Evolutionary conservation across 352 stramenopile species (phyloP), one percentile per base, ranked within the genome.

Genomic region (Globisporangium iwayamae): DNA sequence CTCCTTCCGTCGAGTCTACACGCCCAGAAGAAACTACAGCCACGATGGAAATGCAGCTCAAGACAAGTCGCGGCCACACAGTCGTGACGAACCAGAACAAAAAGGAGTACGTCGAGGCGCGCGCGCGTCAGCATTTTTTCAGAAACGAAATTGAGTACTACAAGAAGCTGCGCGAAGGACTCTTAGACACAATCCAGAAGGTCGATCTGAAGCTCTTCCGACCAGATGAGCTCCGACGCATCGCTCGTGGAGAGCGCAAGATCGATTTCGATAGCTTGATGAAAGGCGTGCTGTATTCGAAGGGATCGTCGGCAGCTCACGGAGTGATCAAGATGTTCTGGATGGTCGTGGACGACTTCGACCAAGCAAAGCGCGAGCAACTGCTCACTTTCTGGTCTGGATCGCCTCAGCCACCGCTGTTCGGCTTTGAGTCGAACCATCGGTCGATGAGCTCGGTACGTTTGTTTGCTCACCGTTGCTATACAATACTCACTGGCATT

Each of bases 341-440:
- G 85, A 63, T 79, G 16, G 76, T 91, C 7, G 83, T 83, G 1
- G 74, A 88, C 20, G 64, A 39, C 11, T 89, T 93, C 54, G 78
- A 90, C 39, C 74, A 91, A 60, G 45, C 68, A 2, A 68, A 62
- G 18, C 73, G 74, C 60, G 73, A 76, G 22, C 82, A 88, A 52
- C 62, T 93, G 8, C 65, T 93, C n/a, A 84, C 76, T 0, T 93
- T 93, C 59, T 93, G 85, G 85, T 90, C 79, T 10, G 85, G 85
- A 2, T 91, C 82, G 7, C 69, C 81, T 0, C 59, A 79, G 56
- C 82, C 85, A 39, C 85, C 85, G 3, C 71, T 91, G 7, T 93
- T 93, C 63, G 85, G 85, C 13, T 93, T 91, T 56, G 78, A 85
- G 38, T 76, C 74, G 0, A 81, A 66, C 18, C 73, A 79, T 60